These are phyloP conservation scores for Botrytis aclada DNA, from an alignment of 2,329 filamentous ascomycete species.

Conservation along the genomic window DNA sequence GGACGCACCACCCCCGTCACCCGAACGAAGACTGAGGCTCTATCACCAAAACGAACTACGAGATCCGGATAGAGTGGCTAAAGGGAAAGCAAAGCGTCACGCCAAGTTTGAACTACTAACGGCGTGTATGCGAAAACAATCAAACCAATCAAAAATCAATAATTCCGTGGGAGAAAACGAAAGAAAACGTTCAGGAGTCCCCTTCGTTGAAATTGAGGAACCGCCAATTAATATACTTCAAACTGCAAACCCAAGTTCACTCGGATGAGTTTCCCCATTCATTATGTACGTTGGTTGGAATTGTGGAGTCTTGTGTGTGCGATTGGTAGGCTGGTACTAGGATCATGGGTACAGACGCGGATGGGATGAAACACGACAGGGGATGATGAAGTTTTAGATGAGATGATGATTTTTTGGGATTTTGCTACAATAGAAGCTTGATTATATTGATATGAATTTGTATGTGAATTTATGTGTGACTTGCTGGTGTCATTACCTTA, in stretches of 20 bases:
- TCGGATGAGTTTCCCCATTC: background rate
- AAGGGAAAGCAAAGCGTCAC: background rate
- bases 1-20: background rate
- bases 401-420: background rate
- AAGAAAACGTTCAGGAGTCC: background rate
- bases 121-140: background rate
- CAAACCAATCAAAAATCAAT: background rate
- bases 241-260: background rate
- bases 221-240: background rate
- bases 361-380: slow-evolving; percentile 7
- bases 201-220: background rate
- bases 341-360: slow-evolving; percentile 8
- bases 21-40: background rate
- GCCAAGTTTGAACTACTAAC: background rate
- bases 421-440: background rate
- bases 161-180: background rate
- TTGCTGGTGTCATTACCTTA: background rate
- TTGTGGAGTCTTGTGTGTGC: background rate
- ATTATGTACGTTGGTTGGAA: background rate
- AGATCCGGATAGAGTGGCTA: background rate
- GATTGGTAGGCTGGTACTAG: background rate
- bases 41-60: background rate
- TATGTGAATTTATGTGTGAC: background rate
- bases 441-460: background rate
- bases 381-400: background rate